Conservation (phyloP, 2,329 filamentous ascomycete genomes). For the Dactylellina leptospora region DNA sequence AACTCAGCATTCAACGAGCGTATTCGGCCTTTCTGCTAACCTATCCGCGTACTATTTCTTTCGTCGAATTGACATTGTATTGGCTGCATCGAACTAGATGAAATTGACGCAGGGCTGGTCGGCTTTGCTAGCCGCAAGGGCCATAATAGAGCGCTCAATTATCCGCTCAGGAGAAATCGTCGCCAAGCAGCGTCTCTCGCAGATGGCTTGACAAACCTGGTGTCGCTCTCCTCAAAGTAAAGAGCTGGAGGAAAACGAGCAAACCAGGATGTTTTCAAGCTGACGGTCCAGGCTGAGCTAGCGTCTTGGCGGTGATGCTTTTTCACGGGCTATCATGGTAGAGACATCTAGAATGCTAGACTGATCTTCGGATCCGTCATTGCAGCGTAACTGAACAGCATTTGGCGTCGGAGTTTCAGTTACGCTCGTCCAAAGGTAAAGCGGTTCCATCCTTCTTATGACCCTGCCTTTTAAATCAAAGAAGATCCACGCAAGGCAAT, state of each 20-base stretch:
- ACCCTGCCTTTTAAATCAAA: no score
- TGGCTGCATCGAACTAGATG: no score
- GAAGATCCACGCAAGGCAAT: no score
- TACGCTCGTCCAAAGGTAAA: no score
- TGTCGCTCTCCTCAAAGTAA: neutral
- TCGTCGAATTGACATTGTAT: no score
- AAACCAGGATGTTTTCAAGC: no score
- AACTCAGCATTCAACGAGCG: neutral
- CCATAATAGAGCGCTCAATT: neutral
- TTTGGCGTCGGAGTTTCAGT: no score
- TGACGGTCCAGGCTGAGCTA: constrained; percentile 40
- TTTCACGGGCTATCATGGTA: no score
- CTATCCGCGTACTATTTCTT: no score
- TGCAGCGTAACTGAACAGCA: no score
- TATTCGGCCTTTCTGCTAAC: neutral
- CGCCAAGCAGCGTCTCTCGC: constrained; percentile 1
- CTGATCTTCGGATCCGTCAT: no score
- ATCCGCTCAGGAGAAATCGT: constrained; percentile 39
- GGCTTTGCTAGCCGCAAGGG: constrained; percentile 4
- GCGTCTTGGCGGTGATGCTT: constrained; percentile 14
- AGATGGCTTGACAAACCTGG: neutral
- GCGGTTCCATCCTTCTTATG: no score
- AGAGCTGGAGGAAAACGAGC: constrained; percentile 6
- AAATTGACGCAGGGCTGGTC: neutral
- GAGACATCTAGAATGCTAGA: neutral